phyloP scores from a whole-genome alignment of 2,329 filamentous ascomycete species.

The Elsinoe necatrix region DNA sequence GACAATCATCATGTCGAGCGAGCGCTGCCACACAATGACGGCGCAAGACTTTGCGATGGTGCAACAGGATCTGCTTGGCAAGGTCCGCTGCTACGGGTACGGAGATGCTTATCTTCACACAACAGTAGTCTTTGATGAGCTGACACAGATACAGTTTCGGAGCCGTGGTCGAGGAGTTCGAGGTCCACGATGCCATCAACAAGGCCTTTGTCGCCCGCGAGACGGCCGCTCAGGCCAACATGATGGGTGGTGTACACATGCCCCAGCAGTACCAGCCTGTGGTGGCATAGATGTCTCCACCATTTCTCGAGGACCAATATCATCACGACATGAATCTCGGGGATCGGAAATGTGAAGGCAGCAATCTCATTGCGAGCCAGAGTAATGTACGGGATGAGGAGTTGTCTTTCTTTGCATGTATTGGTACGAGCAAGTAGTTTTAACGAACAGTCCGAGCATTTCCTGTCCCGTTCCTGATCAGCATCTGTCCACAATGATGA shows the following conservation, averaged over 20 bases:
- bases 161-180: slow-evolving; percentile 62
- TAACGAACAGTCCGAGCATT: not conserved
- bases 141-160: slow-evolving; percentile 45
- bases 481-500: not conserved
- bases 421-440: slow-evolving; percentile 3
- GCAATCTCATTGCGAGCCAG: not conserved
- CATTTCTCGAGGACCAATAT: not conserved
- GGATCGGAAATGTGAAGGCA: not conserved
- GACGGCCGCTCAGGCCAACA: slow-evolving; percentile 16
- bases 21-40: slow-evolving; percentile 57
- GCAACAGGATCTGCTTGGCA: slow-evolving; percentile 64
- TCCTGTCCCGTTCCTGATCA: not conserved
- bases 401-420: not conserved
- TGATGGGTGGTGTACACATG: slow-evolving; percentile 1
- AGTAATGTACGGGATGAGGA: not conserved
- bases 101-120: slow-evolving; percentile 29
- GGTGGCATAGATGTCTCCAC: slow-evolving; percentile 9
- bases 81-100: slow-evolving; percentile 88
- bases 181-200: slow-evolving; percentile 69
- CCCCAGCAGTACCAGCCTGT: slow-evolving; percentile 16
- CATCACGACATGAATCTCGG: not conserved
- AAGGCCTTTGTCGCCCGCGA: slow-evolving; percentile 56
- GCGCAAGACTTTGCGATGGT: slow-evolving; percentile 62
- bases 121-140: not conserved
- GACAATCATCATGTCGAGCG: slow-evolving; percentile 68